phyloP scores from a whole-genome alignment of 1,284 basidiomycete species.

The Peniophora sp. region DNA sequence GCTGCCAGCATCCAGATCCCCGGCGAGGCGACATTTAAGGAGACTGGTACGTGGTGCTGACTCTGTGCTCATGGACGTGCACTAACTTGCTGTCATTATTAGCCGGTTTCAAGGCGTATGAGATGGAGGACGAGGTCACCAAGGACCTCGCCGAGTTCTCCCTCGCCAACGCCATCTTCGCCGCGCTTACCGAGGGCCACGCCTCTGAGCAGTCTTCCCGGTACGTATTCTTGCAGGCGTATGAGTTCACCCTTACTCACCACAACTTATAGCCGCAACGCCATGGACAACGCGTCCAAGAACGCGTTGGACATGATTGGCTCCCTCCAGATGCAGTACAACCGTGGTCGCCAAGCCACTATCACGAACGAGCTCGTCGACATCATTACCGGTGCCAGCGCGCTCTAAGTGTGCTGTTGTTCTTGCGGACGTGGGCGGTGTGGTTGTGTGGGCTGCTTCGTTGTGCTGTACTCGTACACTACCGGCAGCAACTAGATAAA shows the following conservation, averaged over 20 bases:
- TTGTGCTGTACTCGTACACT: no score
- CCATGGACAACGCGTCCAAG: slow-evolving; percentile 99
- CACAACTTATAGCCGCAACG: slow-evolving; percentile 65
- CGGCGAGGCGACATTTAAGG: slow-evolving; percentile 73
- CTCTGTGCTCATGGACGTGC: neutral
- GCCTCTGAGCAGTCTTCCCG: slow-evolving; percentile 91
- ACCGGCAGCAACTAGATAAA: no score
- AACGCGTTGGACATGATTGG: slow-evolving; percentile 93
- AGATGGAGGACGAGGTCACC: slow-evolving; percentile 93
- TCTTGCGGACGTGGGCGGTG: no score
- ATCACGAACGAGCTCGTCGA: slow-evolving; percentile 96
- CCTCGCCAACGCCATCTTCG: slow-evolving; percentile 94
- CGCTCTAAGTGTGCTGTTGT: no score
- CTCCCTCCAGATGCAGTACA: slow-evolving; percentile 88
- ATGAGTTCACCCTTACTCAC: slow-evolving; percentile 13
- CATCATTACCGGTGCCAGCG: slow-evolving; percentile 75
- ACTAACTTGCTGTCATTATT: slow-evolving; percentile 4
- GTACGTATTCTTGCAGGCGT: slow-evolving; percentile 30
- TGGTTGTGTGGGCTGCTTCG: no score
- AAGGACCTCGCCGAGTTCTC: slow-evolving; percentile 95
- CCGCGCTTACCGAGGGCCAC: slow-evolving; percentile 92
- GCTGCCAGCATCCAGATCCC: slow-evolving; percentile 69
- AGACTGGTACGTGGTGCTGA: slow-evolving; percentile 51
- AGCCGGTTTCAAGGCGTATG: slow-evolving; percentile 88
- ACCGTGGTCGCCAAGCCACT: slow-evolving; percentile 97